Evolutionary conservation across 192 early-diverging fungal species (phyloP).

Genomic region (Linnemannia elongata): DNA sequence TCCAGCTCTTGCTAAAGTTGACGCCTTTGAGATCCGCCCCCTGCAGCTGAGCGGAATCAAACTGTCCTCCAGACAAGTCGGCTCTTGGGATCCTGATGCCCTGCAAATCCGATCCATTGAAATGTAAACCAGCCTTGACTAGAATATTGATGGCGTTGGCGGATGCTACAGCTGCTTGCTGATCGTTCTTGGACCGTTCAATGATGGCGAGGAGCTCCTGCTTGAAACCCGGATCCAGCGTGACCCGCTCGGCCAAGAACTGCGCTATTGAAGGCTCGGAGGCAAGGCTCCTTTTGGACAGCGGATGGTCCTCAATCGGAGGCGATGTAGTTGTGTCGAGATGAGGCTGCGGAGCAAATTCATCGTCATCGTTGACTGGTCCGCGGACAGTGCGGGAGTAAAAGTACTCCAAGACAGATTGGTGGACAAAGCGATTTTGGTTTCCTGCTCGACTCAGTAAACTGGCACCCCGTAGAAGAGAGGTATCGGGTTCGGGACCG

Average conservation of each 20-base stretch:
- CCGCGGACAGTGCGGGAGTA: not conserved
- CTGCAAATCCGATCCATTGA: slow-evolving; percentile 12
- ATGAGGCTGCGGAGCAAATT: too few relatives aligned
- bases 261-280: not conserved
- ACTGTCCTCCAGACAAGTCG: slow-evolving; percentile 13
- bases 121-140: slow-evolving; percentile 2
- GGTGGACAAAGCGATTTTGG: slow-evolving; percentile 12
- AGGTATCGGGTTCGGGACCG: not conserved
- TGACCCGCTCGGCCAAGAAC: slow-evolving; percentile 14
- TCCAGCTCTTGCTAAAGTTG: slow-evolving; percentile 15
- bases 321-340: too few relatives aligned
- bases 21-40: slow-evolving; percentile 7
- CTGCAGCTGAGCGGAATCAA: slow-evolving; percentile 17
- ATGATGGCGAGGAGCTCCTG: slow-evolving; percentile 10
- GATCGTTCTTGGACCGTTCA: not conserved
- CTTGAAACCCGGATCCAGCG: slow-evolving; percentile 11
- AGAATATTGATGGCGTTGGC: slow-evolving; percentile 20
- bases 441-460: not conserved
- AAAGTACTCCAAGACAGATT: slow-evolving; percentile 4
- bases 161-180: not conserved
- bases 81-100: slow-evolving; percentile 22
- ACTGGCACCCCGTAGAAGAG: not conserved
- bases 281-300: not conserved
- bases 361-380: not conserved
- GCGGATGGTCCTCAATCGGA: not conserved